Evolutionary conservation across 768 basidiomycete species (phyloP).

Genomic region (Chalciporus pseudorubinellus): DNA sequence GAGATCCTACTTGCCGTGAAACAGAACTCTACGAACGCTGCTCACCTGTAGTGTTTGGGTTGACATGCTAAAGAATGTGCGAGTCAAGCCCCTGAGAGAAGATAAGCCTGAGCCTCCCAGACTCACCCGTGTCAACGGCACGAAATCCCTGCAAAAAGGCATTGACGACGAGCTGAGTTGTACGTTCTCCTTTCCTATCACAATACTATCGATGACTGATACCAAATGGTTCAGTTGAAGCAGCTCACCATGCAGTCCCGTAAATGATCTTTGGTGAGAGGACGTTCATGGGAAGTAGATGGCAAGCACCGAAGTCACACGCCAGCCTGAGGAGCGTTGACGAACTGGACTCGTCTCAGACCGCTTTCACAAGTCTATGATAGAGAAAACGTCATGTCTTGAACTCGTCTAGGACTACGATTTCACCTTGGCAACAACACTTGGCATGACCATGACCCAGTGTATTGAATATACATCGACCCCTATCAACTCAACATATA

Average conservation of each 20-base stretch:
- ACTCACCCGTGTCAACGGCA: conserved; percentile 78
- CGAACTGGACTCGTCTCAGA: too few relatives aligned
- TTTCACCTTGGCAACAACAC: too few relatives aligned
- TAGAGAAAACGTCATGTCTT: too few relatives aligned
- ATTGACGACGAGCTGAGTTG: conserved; percentile 60
- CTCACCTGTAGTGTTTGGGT: conserved; percentile 68
- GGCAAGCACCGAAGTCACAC: conserved; percentile 17
- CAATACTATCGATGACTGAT: not conserved
- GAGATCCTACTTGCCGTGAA: not conserved
- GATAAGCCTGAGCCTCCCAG: conserved; percentile 1
- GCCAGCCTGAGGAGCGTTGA: too few relatives aligned
- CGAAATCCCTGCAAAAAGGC: conserved; percentile 77
- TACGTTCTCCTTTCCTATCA: conserved; percentile 74
- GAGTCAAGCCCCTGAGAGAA: conserved; percentile 14
- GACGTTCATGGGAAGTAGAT: conserved; percentile 25
- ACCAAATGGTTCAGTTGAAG: not conserved
- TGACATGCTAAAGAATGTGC: conserved; percentile 50
- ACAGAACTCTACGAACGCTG: not conserved
- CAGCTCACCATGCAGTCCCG: conserved; percentile 57
- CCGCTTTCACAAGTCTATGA: too few relatives aligned
- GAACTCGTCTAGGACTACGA: too few relatives aligned
- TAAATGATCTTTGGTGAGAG: conserved; percentile 50
- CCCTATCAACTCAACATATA: too few relatives aligned
- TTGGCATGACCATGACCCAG: too few relatives aligned
- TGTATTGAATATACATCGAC: too few relatives aligned